Conservation (phyloP, 805 yeast genomes). For the Blastobotrys americana region DNA sequence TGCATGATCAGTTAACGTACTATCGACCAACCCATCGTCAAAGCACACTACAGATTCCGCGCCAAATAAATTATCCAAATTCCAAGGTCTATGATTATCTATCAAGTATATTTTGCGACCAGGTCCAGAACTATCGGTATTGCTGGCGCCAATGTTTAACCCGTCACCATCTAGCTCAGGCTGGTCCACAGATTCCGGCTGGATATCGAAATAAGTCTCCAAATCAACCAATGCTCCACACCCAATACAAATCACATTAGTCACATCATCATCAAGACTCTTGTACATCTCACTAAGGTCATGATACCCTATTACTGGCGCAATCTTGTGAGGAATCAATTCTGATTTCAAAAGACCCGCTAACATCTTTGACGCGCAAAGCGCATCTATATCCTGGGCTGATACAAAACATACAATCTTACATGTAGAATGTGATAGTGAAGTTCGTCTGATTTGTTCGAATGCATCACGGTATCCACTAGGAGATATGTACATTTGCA, state of each 20-base stretch:
- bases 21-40: constrained; percentile 76
- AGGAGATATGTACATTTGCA: constrained; percentile 71
- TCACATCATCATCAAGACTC: constrained; percentile 64
- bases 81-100: constrained; percentile 97
- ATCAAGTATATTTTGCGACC: constrained; percentile 64
- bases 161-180: constrained; percentile 17
- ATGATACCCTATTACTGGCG: constrained; percentile 88
- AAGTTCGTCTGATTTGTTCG: constrained; percentile 57
- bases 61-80: constrained; percentile 84
- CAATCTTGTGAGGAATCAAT: constrained; percentile 75
- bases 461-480: constrained; percentile 61
- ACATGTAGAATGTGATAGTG: constrained; percentile 88
- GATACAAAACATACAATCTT: constrained; percentile 82
- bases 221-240: constrained; percentile 92
- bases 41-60: constrained; percentile 66
- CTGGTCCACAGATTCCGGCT: constrained; percentile 25
- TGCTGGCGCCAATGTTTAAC: too few species aligned
- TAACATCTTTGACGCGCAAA: constrained; percentile 79
- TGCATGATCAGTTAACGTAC: constrained; percentile 47
- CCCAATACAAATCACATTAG: constrained; percentile 73
- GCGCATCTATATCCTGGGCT: constrained; percentile 82
- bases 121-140: too few species aligned
- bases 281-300: constrained; percentile 58
- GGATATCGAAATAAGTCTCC: constrained; percentile 44
- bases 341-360: constrained; percentile 66